Conservation (phyloP, 2,329 filamentous ascomycete genomes). For the Fusarium sp. region DNA sequence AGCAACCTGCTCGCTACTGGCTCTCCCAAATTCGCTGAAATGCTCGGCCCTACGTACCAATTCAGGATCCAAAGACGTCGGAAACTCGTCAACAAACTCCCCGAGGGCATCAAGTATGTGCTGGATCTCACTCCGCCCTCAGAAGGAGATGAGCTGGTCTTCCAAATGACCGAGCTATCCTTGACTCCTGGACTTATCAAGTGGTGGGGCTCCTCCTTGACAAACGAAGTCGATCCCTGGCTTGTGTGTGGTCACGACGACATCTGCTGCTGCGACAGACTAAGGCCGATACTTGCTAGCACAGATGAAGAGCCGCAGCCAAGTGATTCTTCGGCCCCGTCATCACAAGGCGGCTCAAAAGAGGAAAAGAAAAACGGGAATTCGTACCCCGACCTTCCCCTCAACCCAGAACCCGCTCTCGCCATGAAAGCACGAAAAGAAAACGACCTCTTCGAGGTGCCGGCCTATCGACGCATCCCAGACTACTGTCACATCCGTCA, state of each 20-base stretch:
- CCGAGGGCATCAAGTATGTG: slow-evolving; percentile 68
- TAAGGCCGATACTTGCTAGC: background rate
- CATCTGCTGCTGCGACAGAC: slow-evolving; percentile 53
- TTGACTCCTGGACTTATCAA: slow-evolving; percentile 69
- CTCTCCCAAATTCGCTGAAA: slow-evolving; percentile 63
- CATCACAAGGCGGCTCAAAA: background rate
- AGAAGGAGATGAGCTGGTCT: slow-evolving; percentile 75
- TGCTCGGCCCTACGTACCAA: slow-evolving; percentile 62
- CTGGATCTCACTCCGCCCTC: slow-evolving; percentile 75
- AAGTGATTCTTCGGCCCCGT: background rate
- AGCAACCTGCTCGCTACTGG: slow-evolving; percentile 62
- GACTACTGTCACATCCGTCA: slow-evolving; percentile 79
- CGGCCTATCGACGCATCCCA: slow-evolving; percentile 57
- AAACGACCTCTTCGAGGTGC: slow-evolving; percentile 42
- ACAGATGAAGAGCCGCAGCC: background rate
- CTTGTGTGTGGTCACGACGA: slow-evolving; percentile 61
- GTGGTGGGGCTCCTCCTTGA: slow-evolving; percentile 64
- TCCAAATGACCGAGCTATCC: slow-evolving; percentile 71
- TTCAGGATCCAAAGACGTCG: slow-evolving; percentile 58
- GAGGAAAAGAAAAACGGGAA: background rate
- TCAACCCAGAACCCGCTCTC: slow-evolving; percentile 30
- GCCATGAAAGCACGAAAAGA: slow-evolving; percentile 43
- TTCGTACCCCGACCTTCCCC: slow-evolving; percentile 2
- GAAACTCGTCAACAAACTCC: slow-evolving; percentile 54
- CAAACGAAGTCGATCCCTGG: slow-evolving; percentile 52